Evolutionary conservation across 345 rosid genomes (phyloP), one percentile per base, ranked within the genome.

Genomic region (Rhodamnia argentea): DNA sequence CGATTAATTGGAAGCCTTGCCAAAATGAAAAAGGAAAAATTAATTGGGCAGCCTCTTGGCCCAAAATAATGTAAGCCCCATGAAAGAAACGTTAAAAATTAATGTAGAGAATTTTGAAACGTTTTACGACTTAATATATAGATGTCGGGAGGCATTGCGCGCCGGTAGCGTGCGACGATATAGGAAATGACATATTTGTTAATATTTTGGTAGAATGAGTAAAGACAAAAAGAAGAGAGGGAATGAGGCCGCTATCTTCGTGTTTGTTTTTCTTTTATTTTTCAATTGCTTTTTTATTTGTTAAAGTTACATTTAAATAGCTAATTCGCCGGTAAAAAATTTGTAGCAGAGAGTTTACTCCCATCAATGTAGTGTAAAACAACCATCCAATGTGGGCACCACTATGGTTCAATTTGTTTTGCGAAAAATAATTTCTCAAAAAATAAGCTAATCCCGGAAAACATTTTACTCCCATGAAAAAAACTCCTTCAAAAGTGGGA

Each of bases 301-400:
- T 59, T 59, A 59, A 15, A 62, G 7, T 9, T 62, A 3, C 76
- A 29, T 8, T 64, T 64, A 32, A 64, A 64, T 16, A 32, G 44
- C 12, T 32, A 7, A 32, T 64, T 18, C 13, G 0, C 23, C 5
- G 2, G 22, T 16, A 10, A 64, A 64, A 64, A 64, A 4, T 16
- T 32, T 13, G 3, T 18, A 8, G 47, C 7, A 32, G 24, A 70
- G 44, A 4, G 13, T 18, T 70, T 32, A 37, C 78, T 70, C 78
- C 4, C 5, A 70, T 16, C 42, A 3, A 32, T 0, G 3, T 4
- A 10, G 0, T 18, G 6, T 11, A 0, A 5, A 32, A 70, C 3
- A 32, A 32, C 2, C 10, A 2, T 32, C 9, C 5, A 18, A 70
- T 18, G 24, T 1, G 13, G 10, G 44, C 2, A 1, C 32, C 6